These are phyloP conservation scores for Pythium sp. DNA, from an alignment of 352 stramenopile species.

Conservation along the genomic window DNA sequence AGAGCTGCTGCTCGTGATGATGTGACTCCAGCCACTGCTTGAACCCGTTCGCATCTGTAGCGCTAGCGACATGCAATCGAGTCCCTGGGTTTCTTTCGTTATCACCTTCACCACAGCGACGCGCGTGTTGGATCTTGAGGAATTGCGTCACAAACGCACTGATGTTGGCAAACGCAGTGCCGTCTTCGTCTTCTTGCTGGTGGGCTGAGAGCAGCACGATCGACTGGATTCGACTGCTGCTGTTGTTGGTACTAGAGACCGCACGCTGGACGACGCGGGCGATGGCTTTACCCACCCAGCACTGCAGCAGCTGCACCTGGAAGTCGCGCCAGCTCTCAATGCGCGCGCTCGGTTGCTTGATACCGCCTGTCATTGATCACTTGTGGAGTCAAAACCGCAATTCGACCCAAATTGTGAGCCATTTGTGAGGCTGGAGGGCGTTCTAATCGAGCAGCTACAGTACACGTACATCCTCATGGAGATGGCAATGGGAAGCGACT, in stretches of 20 bases:
- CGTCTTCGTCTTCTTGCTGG: neutral
- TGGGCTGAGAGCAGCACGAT: slow-evolving; percentile 12
- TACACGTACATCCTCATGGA: neutral
- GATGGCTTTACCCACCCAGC: slow-evolving; percentile 39
- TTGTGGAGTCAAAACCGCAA: neutral
- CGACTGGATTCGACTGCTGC: neutral
- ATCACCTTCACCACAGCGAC: neutral
- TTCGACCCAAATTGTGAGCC: neutral
- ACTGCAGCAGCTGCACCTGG: slow-evolving; percentile 30
- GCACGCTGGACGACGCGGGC: slow-evolving; percentile 32
- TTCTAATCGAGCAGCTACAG: neutral
- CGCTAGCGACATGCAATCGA: neutral
- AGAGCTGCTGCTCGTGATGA: slow-evolving; percentile 6
- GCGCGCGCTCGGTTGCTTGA: neutral
- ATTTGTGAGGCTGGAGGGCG: neutral
- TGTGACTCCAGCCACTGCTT: slow-evolving; percentile 8
- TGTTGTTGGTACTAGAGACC: neutral
- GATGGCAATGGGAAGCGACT: neutral
- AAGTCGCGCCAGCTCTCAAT: slow-evolving; percentile 12
- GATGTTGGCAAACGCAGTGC: slow-evolving; percentile 4
- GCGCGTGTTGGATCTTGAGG: neutral
- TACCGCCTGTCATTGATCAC: neutral
- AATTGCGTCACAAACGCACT: slow-evolving; percentile 10
- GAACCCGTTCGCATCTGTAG: neutral
- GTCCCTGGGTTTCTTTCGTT: neutral